Base-by-base conservation (phyloP, 2,329 filamentous ascomycete genomes). In the Metarhizium sp. region DNA sequence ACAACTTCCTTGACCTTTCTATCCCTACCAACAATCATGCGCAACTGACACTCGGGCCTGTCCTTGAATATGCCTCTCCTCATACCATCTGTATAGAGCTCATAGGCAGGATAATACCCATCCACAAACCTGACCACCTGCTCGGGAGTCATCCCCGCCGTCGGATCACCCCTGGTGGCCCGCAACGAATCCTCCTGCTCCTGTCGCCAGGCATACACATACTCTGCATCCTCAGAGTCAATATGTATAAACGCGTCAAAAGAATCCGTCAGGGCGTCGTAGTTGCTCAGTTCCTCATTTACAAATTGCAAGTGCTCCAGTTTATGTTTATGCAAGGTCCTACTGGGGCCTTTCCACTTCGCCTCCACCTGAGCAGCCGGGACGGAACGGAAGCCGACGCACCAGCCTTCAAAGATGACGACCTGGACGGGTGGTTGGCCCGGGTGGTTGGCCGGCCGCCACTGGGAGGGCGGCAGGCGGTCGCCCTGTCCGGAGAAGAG, bases 391-490 rank as follows among this genome's bases (percentile, higher is more conserved):
- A 96, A 96, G 2, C 90, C 92, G 13, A 95, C 84, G 68, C 87
- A 94, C 92, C 91, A 96, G 18, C 92, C 91, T 69, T 96, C 91
- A 59, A 96, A 85, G 52, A 96, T 81, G 25, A 96, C 78, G 6
- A 92, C 82, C 29, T 80, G 70, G 29, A 80, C 71, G n/a, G 69
- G 74, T 2, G 66, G 68, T 53, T 80, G 75, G 8, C 77, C 78
- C 0, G 69, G 71, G 49, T 67, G 71, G 60, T 83, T 82, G 57
- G 86, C 77, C 14, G 66, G 65, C 30, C 77, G 72, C 88, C 90
- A 95, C 50, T 77, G 66, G 11, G 71, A 72, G 55, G 79, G 71
- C 0, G 86, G 81, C 1, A 81, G 75, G 51, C 91, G 85, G 71
- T 95, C 90, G 25, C 91, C 91, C 58, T 86, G 80, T 11, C 91